A percentile compares a stretch with the other conserved stretches of the same genome.
These are phyloP conservation scores for Persicaria tinctoria DNA, from an alignment of 148 eudicot species.

Conservation along the genomic window DNA sequence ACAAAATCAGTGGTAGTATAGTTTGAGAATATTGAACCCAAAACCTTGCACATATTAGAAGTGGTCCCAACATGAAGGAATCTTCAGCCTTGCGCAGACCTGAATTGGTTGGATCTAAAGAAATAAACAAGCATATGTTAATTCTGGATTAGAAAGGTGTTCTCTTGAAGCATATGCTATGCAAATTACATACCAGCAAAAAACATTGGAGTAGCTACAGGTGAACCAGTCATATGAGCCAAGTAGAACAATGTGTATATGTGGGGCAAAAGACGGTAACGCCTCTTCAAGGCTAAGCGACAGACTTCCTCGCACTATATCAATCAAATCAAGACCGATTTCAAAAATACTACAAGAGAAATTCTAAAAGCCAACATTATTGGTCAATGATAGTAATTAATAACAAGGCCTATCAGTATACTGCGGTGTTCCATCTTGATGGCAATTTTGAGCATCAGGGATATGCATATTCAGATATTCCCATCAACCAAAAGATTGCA, in stretches of 20 bases:
- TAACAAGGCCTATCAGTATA: neutral
- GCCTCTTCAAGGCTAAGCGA: slow-evolving; percentile 84
- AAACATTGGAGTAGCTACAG: slow-evolving; percentile 87
- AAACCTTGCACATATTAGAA: slow-evolving; percentile 82
- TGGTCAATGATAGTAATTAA: neutral
- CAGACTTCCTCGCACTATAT: slow-evolving; percentile 94
- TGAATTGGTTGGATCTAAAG: slow-evolving; percentile 73
- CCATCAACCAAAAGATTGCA: neutral
- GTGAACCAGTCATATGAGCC: slow-evolving; percentile 87
- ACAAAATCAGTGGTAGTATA: neutral
- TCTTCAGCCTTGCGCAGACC: slow-evolving; percentile 55
- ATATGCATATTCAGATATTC: neutral
- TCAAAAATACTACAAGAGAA: neutral
- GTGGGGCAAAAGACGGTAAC: slow-evolving; percentile 87
- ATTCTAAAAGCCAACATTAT: neutral
- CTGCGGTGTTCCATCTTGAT: neutral
- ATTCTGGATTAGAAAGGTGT: neutral
- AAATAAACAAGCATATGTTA: slow-evolving; percentile 11
- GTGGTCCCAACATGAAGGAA: slow-evolving; percentile 86
- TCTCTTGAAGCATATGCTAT: neutral
- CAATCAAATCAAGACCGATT: slow-evolving; percentile 8
- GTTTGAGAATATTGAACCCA: slow-evolving; percentile 15
- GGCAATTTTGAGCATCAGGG: neutral
- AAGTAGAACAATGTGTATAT: slow-evolving; percentile 87
- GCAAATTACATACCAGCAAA: slow-evolving; percentile 55